Evolutionary conservation across 2,329 filamentous ascomycete genomes (phyloP).

Genomic region (Lojkania enalia): DNA sequence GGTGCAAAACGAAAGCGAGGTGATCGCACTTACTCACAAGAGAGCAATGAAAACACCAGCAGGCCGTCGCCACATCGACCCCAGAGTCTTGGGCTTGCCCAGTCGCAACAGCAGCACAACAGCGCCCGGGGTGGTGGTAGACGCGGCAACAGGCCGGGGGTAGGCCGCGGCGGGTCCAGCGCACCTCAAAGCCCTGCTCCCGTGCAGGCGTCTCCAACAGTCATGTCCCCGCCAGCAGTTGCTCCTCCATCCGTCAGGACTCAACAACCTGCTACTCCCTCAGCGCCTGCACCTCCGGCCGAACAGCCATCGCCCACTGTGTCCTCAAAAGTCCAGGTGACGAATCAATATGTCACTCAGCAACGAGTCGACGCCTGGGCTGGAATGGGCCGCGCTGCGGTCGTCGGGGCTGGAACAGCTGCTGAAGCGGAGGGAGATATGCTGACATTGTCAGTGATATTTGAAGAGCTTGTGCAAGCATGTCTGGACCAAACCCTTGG

Average conservation of each 20-base stretch:
- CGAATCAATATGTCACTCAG: conserved; percentile 76
- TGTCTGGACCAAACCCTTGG: conserved; percentile 70
- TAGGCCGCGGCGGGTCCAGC: conserved; percentile 31
- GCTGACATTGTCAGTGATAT: conserved; percentile 69
- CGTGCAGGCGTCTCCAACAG: conserved; percentile 34
- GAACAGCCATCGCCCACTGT: conserved; percentile 15
- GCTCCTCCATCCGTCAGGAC: conserved; percentile 13
- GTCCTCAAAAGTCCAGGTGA: conserved; percentile 52
- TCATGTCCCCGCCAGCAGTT: conserved; percentile 35
- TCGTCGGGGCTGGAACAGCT: conserved; percentile 67
- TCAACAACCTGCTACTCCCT: not conserved
- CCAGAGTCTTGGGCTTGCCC: conserved; percentile 55
- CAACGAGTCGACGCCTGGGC: conserved; percentile 70
- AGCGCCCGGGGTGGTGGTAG: conserved; percentile 33
- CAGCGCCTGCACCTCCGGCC: conserved; percentile 11
- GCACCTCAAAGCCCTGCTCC: conserved; percentile 35
- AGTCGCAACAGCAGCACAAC: conserved; percentile 50
- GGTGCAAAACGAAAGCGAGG: conserved; percentile 61
- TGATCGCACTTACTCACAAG: conserved; percentile 50
- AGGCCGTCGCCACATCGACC: conserved; percentile 57
- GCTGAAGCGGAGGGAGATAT: conserved; percentile 70
- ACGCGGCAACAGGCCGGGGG: conserved; percentile 31
- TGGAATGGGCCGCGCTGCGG: conserved; percentile 64
- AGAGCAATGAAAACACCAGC: conserved; percentile 43
- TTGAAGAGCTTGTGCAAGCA: conserved; percentile 82